These are phyloP conservation scores for Puya raimondii DNA, from an alignment of 176 grass and related monocot genomes.

Conservation along the genomic window DNA sequence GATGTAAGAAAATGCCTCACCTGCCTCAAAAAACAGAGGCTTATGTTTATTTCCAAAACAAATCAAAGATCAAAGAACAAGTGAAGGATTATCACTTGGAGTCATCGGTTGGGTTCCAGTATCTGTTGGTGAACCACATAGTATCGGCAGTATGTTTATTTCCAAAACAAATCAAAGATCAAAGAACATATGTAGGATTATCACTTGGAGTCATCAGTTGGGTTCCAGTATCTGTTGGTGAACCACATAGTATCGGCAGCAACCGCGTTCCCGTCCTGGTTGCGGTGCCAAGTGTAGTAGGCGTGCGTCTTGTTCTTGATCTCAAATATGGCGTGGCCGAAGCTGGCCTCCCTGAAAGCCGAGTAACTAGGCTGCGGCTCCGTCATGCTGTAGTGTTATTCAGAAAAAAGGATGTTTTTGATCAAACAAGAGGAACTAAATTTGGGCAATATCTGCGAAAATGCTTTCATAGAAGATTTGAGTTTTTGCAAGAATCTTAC, in stretches of 20 bases:
- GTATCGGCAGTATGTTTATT: conserved; percentile 50
- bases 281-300: conserved; percentile 55
- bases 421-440: not conserved
- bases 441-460: too few species aligned
- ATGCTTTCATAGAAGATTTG: too few species aligned
- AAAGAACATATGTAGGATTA: too few species aligned
- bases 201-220: conserved; percentile 24
- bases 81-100: not conserved
- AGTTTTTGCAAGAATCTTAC: conserved; percentile 14
- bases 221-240: conserved; percentile 45
- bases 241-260: conserved; percentile 51
- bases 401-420: not conserved
- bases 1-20: too few species aligned
- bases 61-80: too few species aligned
- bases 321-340: conserved; percentile 58
- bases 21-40: too few species aligned
- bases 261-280: conserved; percentile 52
- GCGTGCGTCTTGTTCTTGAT: conserved; percentile 68
- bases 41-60: too few species aligned
- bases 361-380: conserved; percentile 56
- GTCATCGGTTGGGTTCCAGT: conserved; percentile 33
- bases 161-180: too few species aligned
- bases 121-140: conserved; percentile 52
- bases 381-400: conserved; percentile 29
- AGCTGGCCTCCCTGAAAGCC: conserved; percentile 69